Base-by-base conservation (phyloP, 2,329 filamentous ascomycete genomes). In the Colletotrichum siamense region DNA sequence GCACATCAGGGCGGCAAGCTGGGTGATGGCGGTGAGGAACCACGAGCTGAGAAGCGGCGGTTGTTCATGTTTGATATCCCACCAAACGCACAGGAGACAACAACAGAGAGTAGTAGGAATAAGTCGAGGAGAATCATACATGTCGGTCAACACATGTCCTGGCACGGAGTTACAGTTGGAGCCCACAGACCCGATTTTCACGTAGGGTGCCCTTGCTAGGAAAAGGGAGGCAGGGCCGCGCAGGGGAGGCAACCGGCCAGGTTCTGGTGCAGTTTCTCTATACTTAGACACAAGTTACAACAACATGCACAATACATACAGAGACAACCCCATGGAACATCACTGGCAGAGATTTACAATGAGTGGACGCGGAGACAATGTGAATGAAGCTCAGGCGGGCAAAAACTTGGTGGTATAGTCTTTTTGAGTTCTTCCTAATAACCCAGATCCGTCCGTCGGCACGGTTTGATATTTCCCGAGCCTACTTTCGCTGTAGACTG, bases 331-430 rank as follows among this genome's bases (percentile, higher is more conserved):
- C 16, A 24, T 30, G 44, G 44, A 1, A 52, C n/a, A 55, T 22
- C 62, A 65, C 30, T n/a, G 0, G 26, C 1, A 63, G 15, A 32
- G 6, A 8, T 34, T 62, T 26, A 62, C 7, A 0, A 24, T 52
- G 4, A 36, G n/a, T 59, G 49, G 32, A 22, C 18, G 18, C 24
- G 30, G 28, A 64, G 18, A 15, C n/a, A 22, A 64, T 34, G 24
- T 39, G 16, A 30, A 34, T 39, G 16, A 30, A 34, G 16, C 16
- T 73, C 36, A 59, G 74, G 74, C 74, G 74, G 66, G 75, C 75
- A 77, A 77, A 75, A 77, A 76, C 75, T 75, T 77, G 75, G 75
- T 76, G 75, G 75, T 68, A 77, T 77, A 75, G 65, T 76, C 64
- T 77, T 77, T 77, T 77, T 63, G 66, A 77, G 75, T 75, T 61